Conservation (phyloP, 2,329 filamentous ascomycete genomes). For the Monilinia laxa region DNA sequence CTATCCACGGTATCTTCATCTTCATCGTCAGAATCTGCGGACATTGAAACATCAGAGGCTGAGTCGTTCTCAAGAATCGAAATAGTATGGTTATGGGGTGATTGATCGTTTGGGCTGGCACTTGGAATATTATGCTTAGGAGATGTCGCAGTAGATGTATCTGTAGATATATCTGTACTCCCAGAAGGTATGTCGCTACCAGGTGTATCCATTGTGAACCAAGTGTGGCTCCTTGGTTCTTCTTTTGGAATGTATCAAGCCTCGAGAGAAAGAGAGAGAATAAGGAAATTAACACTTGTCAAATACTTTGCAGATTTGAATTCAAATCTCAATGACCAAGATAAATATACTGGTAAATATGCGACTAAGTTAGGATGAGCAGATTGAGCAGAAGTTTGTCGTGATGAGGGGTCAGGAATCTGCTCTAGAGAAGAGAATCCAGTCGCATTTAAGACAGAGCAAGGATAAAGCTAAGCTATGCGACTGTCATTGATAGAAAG, state of each 20-base stretch:
- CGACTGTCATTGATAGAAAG: slow-evolving; percentile 19
- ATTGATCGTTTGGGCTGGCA: slow-evolving; percentile 22
- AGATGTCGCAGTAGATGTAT: slow-evolving; percentile 28
- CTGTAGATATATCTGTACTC: slow-evolving; percentile 37
- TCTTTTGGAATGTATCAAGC: slow-evolving; percentile 19
- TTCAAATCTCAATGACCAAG: slow-evolving; percentile 35
- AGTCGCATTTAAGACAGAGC: slow-evolving; percentile 20
- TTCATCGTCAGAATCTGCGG: slow-evolving; percentile 40
- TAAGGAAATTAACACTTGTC: slow-evolving; percentile 33
- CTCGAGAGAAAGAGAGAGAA: slow-evolving; percentile 29
- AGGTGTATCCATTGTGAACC: slow-evolving; percentile 34
- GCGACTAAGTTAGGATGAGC: slow-evolving; percentile 17
- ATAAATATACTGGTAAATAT: slow-evolving; percentile 25
- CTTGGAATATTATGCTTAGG: slow-evolving; percentile 25
- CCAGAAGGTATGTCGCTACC: slow-evolving; percentile 32
- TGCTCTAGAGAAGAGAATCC: slow-evolving; percentile 5
- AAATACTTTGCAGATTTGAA: slow-evolving; percentile 32
- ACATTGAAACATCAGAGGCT: slow-evolving; percentile 43
- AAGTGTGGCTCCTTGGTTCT: slow-evolving; percentile 18
- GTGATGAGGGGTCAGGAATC: slow-evolving; percentile 1
- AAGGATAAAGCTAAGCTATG: slow-evolving; percentile 15
- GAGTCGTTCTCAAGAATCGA: slow-evolving; percentile 34
- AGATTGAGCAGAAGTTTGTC: slow-evolving; percentile 14
- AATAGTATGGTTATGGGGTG: slow-evolving; percentile 24
- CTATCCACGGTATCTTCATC: slow-evolving; percentile 27